Base-by-base conservation (phyloP, 176 grass and related monocot genomes). In the Cenchrus fungigraminus region DNA sequence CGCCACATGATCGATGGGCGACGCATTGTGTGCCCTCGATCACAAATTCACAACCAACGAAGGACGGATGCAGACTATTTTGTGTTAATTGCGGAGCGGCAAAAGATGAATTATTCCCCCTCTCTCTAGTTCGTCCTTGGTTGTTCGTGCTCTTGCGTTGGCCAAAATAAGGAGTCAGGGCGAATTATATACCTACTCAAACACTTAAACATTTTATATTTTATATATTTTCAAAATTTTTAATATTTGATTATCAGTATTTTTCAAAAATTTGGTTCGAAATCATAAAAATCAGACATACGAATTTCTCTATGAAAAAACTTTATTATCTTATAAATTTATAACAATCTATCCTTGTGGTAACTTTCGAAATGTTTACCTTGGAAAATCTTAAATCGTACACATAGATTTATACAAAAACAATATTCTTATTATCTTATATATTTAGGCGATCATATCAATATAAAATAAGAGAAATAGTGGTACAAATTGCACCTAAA, bases 141-240 rank as follows among this genome's bases (percentile, higher is more conserved):
- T 9, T 52, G 22, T 52, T 31, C 12, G 7, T 15, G 71, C 47
- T 52, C 25, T 53, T 32, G 22, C 25, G 71, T 73, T 73, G 12
- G 47, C 47, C 29, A 73, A 73, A 73, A 53, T 53, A 73, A 73
- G 71, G 47, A 52, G 71, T 57, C 46, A 4, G 46, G n/a, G 1
- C n/a, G 71, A 73, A 73, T 73, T 73, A 73, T 73, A 73, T 73
- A 73, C 44, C 47, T 16, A 45, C 71, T 52, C 0, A 73, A 71
- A 70, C 46, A 47, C 45, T 19, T n/a, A 14, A 1, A 3, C 12
- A 8, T 11, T 73, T 51, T 51, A 19, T 3, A 4, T 44, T 12
- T 31, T 73, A 13, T 14, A 1, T 14, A 2, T 1, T 29, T n/a
- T 25, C 2, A 51, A 73, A 1, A 5, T 50, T 71, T 72, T 71